Evolutionary conservation across 768 basidiomycete genomes (phyloP).

Genomic region (Hortiboletus campestris): DNA sequence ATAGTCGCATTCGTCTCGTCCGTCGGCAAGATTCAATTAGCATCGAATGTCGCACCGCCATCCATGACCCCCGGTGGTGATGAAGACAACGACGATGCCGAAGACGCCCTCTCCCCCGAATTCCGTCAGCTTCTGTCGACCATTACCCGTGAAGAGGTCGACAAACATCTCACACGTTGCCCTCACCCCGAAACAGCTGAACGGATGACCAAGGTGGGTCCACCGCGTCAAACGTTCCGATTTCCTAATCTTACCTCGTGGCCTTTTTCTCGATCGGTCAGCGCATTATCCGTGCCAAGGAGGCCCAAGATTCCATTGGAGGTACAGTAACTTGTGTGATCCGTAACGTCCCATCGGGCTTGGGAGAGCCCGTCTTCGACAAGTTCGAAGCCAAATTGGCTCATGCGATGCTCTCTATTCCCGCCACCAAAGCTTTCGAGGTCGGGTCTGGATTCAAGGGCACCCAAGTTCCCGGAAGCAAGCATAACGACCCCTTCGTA

Average conservation of each 20-base stretch:
- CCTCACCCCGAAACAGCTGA: slow-evolving; percentile 88
- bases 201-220: slow-evolving; percentile 78
- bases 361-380: slow-evolving; percentile 98
- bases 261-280: slow-evolving; percentile 31
- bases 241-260: slow-evolving; percentile 36
- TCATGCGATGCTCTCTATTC: slow-evolving; percentile 98
- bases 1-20: slow-evolving; percentile 97
- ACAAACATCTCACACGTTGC: slow-evolving; percentile 83
- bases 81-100: slow-evolving; percentile 57
- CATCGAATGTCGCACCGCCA: slow-evolving; percentile 45
- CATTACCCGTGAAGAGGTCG: slow-evolving; percentile 85
- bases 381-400: slow-evolving; percentile 95
- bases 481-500: slow-evolving; percentile 91
- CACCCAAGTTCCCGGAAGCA: slow-evolving; percentile 87
- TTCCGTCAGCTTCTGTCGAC: slow-evolving; percentile 76
- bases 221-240: not conserved
- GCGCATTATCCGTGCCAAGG: slow-evolving; percentile 94
- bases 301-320: slow-evolving; percentile 89
- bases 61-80: slow-evolving; percentile 43
- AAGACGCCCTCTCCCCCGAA: slow-evolving; percentile 80
- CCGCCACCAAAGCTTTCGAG: slow-evolving; percentile 98
- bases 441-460: slow-evolving; percentile 96
- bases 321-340: slow-evolving; percentile 98
- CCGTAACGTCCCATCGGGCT: slow-evolving; percentile 82
- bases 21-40: slow-evolving; percentile 89